These are phyloP conservation scores for Nepenthes mirabilis DNA, from an alignment of 148 eudicot species.

Conservation along the genomic window DNA sequence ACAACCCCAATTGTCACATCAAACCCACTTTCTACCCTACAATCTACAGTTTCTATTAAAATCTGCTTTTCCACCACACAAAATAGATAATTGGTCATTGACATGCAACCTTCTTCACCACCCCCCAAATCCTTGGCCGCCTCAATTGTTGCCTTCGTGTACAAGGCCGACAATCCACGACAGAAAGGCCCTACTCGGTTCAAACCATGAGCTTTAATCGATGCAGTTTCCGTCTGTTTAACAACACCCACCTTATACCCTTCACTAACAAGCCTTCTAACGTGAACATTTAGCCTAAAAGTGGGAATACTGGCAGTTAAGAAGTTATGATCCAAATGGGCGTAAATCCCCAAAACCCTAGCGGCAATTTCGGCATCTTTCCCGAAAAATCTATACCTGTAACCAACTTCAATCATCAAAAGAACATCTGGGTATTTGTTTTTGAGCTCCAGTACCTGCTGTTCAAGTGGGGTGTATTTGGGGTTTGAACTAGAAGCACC, in stretches of 20 bases:
- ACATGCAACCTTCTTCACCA: slow-evolving; percentile 61
- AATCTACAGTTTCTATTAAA: slow-evolving; percentile 20
- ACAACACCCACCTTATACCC: slow-evolving; percentile 96
- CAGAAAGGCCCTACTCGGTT: slow-evolving; percentile 67
- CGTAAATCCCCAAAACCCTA: slow-evolving; percentile 70
- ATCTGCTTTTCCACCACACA: slow-evolving; percentile 66
- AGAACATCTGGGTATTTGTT: slow-evolving; percentile 62
- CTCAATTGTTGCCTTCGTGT: slow-evolving; percentile 91
- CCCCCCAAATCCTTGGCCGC: slow-evolving; percentile 76
- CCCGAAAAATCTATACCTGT: slow-evolving; percentile 77
- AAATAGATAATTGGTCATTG: slow-evolving; percentile 56
- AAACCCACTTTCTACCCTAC: slow-evolving; percentile 24
- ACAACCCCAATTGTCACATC: slow-evolving; percentile 73
- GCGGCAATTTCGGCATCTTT: slow-evolving; percentile 87
- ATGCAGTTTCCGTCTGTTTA: slow-evolving; percentile 82
- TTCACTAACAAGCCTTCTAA: slow-evolving; percentile 84
- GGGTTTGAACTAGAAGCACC: slow-evolving; percentile 5
- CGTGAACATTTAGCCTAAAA: slow-evolving; percentile 79
- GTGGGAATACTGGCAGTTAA: slow-evolving; percentile 96
- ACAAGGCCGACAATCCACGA: slow-evolving; percentile 83
- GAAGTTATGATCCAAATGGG: slow-evolving; percentile 83
- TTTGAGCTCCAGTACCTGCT: slow-evolving; percentile 75
- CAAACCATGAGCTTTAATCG: slow-evolving; percentile 83
- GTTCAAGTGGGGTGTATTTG: slow-evolving; percentile 80
- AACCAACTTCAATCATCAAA: slow-evolving; percentile 91